Evolutionary conservation across 768 basidiomycete species (phyloP), one percentile per base, ranked within the genome.

Genomic region (Porpolomopsis calyptriformis): DNA sequence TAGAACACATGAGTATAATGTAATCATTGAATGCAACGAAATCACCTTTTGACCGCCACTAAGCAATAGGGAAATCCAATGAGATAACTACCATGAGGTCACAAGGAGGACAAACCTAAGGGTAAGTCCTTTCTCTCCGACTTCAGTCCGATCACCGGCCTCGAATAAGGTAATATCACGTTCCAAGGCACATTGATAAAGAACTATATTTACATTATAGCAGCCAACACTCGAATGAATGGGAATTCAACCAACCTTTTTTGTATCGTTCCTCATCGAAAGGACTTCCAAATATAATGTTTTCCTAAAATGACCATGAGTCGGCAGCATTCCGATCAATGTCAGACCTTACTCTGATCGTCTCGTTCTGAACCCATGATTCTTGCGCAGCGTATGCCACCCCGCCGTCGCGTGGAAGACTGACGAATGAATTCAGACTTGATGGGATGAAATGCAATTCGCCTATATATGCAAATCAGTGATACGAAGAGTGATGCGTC

Each of bases 301-400:
- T 94, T 35, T 88, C 82, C 61, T 76, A 52, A 8, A 19, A 19
- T 27, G 19, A 22, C 8, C 18, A 23, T 5, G 20, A 11, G 19
- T 10, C 29, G 11, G 16, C 19, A 18, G 12, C 12, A 18, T 19
- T n/a, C 27, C 18, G 11, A 29, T n/a, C n/a, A 24, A 16, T n/a
- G 25, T 26, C 6, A 38, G 12, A 22, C 43, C 51, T 25, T 34
- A 78, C 80, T 57, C 64, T 69, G 43, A 87, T 84, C 0, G 83
- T 86, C 48, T 82, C 83, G 52, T 87, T 89, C 59, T 81, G 76
- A 2, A 89, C 79, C 86, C 86, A 93, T 3, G 83, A 78, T 57
- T 89, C 85, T 58, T 93, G 88, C 2, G 82, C 81, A 4, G 82
- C 82, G 57, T 85, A 89, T 2, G 85, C 79, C 31, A 92, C 72